A percentile compares a stretch with the other conserved stretches of the same genome.
These are phyloP conservation scores for Chionographis japonica DNA, from an alignment of 106 monocot species.

Conservation along the genomic window DNA sequence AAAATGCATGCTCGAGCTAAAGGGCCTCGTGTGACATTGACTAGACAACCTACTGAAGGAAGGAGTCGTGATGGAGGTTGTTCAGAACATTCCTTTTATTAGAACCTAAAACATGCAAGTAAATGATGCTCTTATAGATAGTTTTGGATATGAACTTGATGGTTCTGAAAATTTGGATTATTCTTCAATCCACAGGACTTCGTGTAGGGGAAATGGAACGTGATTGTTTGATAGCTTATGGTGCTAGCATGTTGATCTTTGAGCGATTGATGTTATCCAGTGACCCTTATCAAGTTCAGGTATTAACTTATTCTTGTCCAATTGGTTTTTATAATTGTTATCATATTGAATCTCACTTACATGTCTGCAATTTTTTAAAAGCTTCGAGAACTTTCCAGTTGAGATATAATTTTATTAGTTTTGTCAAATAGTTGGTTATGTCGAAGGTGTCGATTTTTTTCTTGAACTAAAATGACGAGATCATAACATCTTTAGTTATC, in stretches of 20 bases:
- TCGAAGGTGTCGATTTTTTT: no score
- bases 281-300: slow-evolving; percentile 97
- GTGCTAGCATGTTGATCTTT: slow-evolving; percentile 94
- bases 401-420: no score
- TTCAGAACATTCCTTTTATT: background rate
- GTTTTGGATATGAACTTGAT: background rate
- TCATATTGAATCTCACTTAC: no score
- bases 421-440: no score
- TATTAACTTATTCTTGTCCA: slow-evolving; percentile 9
- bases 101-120: no score
- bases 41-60: slow-evolving; percentile 96
- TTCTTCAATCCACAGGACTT: slow-evolving; percentile 40
- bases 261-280: slow-evolving; percentile 97
- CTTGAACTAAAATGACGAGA: no score
- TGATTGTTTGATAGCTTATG: slow-evolving; percentile 98
- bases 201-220: slow-evolving; percentile 98
- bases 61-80: slow-evolving; percentile 86
- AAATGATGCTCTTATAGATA: background rate
- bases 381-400: no score
- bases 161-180: background rate
- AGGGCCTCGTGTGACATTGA: slow-evolving; percentile 73
- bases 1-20: slow-evolving; percentile 96
- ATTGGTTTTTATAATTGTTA: no score
- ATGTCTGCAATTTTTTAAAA: no score
- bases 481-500: no score